phyloP scores from a whole-genome alignment of 306 rosid genomes.

The Glycyrrhiza uralensis region DNA sequence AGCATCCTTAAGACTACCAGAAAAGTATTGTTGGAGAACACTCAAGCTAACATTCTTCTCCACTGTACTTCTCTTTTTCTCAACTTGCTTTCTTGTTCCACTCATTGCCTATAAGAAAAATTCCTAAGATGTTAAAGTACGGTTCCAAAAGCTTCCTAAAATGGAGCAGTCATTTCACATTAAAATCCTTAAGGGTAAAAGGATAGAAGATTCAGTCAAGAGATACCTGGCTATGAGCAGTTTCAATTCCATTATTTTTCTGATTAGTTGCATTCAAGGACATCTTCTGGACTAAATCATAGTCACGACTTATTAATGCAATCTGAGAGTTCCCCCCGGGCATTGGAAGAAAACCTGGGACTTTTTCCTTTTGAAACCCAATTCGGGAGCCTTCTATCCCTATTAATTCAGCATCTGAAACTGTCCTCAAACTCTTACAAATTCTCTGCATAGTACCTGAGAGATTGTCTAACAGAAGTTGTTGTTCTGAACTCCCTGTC shows the following conservation, averaged over 20 bases:
- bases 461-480: constrained; percentile 78
- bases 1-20: constrained; percentile 97
- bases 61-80: constrained; percentile 67
- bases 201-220: not conserved
- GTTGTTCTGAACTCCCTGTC: constrained; percentile 79
- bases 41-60: constrained; percentile 89
- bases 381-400: constrained; percentile 34
- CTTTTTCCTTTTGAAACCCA: constrained; percentile 39
- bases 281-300: constrained; percentile 33
- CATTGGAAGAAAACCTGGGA: constrained; percentile 23
- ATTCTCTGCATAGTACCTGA: constrained; percentile 88
- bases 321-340: constrained; percentile 45
- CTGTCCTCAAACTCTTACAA: constrained; percentile 83
- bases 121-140: not conserved
- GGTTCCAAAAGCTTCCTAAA: constrained; percentile 43
- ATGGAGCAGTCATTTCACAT: constrained; percentile 9
- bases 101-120: constrained; percentile 42
- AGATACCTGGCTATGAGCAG: constrained; percentile 49
- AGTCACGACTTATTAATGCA: constrained; percentile 32
- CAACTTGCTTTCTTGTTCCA: constrained; percentile 63
- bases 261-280: constrained; percentile 34
- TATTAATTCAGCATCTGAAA: constrained; percentile 61
- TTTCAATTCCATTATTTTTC: constrained; percentile 42
- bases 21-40: constrained; percentile 88
- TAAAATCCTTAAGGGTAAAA: not conserved